These are phyloP conservation scores for Chaetomium sp. DNA, from an alignment of 2,329 filamentous ascomycete species.

Conservation along the genomic window DNA sequence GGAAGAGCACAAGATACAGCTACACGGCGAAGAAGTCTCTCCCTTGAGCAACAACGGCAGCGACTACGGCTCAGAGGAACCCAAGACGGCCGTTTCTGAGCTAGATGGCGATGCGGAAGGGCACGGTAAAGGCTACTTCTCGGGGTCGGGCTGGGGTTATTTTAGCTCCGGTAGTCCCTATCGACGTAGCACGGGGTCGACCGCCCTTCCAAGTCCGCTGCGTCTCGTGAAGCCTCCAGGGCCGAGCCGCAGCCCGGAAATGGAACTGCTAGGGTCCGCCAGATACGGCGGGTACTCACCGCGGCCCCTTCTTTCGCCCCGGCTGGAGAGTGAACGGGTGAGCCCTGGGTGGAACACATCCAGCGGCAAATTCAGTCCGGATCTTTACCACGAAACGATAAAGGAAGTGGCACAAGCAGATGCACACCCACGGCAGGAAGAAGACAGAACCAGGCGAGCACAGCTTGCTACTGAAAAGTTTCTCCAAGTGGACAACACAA, in stretches of 20 bases:
- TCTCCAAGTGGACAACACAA: neutral
- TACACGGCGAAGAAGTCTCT: constrained; percentile 26
- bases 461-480: neutral
- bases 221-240: constrained; percentile 10
- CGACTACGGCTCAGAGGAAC: constrained; percentile 27
- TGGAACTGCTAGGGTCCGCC: neutral
- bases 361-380: neutral
- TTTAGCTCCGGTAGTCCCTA: neutral
- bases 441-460: neutral
- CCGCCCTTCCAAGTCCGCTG: constrained; percentile 10
- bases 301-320: neutral
- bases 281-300: neutral
- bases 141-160: constrained; percentile 11
- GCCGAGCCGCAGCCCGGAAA: neutral
- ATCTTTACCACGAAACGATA: constrained; percentile 16
- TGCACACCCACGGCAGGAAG: neutral
- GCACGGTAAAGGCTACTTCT: constrained; percentile 1
- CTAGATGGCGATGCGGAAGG: constrained; percentile 12
- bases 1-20: constrained; percentile 3
- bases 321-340: neutral
- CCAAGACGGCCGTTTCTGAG: constrained; percentile 29
- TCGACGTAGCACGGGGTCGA: constrained; percentile 10
- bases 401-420: constrained; percentile 5
- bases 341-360: neutral
- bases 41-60: constrained; percentile 30